Evolutionary conservation across 2,329 filamentous ascomycete species (phyloP), one percentile per base, ranked within the genome.

Genomic region (Alternaria sp.): DNA sequence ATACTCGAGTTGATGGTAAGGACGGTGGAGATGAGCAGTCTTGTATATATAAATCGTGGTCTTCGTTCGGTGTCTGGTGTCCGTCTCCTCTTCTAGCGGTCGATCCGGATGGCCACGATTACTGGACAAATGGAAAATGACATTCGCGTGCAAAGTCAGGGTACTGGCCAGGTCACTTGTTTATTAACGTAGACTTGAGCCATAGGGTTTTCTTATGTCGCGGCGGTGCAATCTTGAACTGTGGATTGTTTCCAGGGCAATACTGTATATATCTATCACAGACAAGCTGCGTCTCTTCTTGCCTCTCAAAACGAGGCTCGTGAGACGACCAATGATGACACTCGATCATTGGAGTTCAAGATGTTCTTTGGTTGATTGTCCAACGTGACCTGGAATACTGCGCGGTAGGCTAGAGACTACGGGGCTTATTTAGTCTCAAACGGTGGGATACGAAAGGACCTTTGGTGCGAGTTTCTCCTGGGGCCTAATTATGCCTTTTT

Each of bases 351-450:
- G 3, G 21, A 26, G 26, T 13, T 21, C 13, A 9, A 39, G 14
- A 28, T 33, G 40, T 36, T 44, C 31, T 34, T 50, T 50, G 23
- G 33, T 10, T 37, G 23, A 37, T 37, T 28, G 31, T 17, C 34
- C 17, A 28, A 26, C 17, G 33, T 24, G n/a, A 39, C 24, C 37
- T 31, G 42, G 44, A 33, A 21, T 33, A 28, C 17, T 41, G 21
- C 17, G 33, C 14, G 49, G 49, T 51, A 41, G 49, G 26, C 56
- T 56, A 51, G 40, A 23, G 13, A 13, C 45, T 49, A 46, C 21
- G 6, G 44, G 49, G 33, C 17, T 23, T 26, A 39, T 4, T 26
- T 23, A 23, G 28, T 29, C 31, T 26, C 21, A 24, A 14, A 33
- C 11, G 48, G 11, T 50, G 2, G 21, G 46, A 21, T 36, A 21